Base-by-base conservation (phyloP, 1,139 yeast species). In the Saccharomyces hybrid region DNA sequence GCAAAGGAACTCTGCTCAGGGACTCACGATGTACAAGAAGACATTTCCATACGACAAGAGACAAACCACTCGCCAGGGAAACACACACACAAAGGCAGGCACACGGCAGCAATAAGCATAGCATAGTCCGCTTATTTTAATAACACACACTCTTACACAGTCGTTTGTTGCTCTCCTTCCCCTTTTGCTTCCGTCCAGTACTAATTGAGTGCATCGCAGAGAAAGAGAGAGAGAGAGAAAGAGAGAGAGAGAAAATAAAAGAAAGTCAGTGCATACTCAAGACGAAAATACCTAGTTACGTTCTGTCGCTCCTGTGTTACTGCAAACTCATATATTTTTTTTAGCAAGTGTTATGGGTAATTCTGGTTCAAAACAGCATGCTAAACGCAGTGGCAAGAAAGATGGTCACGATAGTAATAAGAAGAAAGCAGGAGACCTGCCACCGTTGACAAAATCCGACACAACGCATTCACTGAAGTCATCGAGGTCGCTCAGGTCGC, bases 381-480 rank as follows among this genome's bases (percentile, higher is more conserved):
- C 61, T n/a, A 57, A 61, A 25, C 57, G 56, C 38, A 55, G 55
- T 31, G 55, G 52, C 46, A 57, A 57, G 50, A 50, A 54, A 27
- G 47, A 54, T 16, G 32, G 49, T 32, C 55, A 55, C 29, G 46
- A 51, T 25, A 55, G 56, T 13, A 69, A 61, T 42, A 46, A 62
- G n/a, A 55, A 64, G 47, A 59, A 64, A 51, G 65, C 72, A 23
- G 74, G 73, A 9, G 51, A 57, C 20, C 74, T 77, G 23, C 77
- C 82, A 14, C 76, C 42, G 13, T 14, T 81, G 64, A 71, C 78
- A 20, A 71, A 84, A 51, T 74, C 82, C 25, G 83, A 80, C 65
- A 80, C 85, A 1, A 76, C 78, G 52, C 76, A 73, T 56, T 79
- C 83, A 4, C 74, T 77, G 28, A 77, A 74, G 60, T 78, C 82